A percentile compares a stretch with the other conserved stretches of the same genome.
phyloP scores from a whole-genome alignment of 805 yeast species.

The Zygoascus ofunaensis region DNA sequence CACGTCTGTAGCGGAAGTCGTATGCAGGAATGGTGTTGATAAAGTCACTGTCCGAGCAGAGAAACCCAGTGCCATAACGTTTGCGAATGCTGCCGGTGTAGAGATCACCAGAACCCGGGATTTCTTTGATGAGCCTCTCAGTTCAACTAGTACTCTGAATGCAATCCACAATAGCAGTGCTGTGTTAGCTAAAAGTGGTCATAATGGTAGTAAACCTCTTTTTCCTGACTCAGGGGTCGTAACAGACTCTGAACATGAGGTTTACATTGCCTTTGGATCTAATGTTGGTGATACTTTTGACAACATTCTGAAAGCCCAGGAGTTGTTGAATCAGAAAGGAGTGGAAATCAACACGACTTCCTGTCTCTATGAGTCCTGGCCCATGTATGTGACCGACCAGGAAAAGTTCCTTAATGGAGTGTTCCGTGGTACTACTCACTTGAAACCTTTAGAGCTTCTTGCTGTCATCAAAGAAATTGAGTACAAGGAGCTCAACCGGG shows the following conservation, averaged over 20 bases:
- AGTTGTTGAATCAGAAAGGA: slow-evolving; percentile 34
- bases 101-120: slow-evolving; percentile 43
- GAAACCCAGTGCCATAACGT: slow-evolving; percentile 83
- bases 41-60: slow-evolving; percentile 52
- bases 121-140: slow-evolving; percentile 29
- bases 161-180: not conserved
- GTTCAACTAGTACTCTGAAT: not conserved
- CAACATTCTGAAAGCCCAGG: slow-evolving; percentile 52
- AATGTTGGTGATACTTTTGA: slow-evolving; percentile 64
- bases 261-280: slow-evolving; percentile 81
- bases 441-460: slow-evolving; percentile 58
- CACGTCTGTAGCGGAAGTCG: slow-evolving; percentile 53
- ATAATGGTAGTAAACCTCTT: slow-evolving; percentile 6
- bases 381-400: slow-evolving; percentile 85
- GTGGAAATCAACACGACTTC: slow-evolving; percentile 55
- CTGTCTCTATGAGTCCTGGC: slow-evolving; percentile 76
- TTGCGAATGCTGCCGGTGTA: slow-evolving; percentile 87
- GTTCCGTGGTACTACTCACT: slow-evolving; percentile 49
- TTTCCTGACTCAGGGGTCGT: slow-evolving; percentile 18
- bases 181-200: not conserved
- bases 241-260: slow-evolving; percentile 36
- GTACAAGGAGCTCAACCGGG: slow-evolving; percentile 57
- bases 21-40: slow-evolving; percentile 37
- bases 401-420: slow-evolving; percentile 79
- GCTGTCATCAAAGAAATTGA: slow-evolving; percentile 64